Evolutionary conservation across 2,329 filamentous ascomycete species (phyloP).

Genomic region (Boeremia exigua): DNA sequence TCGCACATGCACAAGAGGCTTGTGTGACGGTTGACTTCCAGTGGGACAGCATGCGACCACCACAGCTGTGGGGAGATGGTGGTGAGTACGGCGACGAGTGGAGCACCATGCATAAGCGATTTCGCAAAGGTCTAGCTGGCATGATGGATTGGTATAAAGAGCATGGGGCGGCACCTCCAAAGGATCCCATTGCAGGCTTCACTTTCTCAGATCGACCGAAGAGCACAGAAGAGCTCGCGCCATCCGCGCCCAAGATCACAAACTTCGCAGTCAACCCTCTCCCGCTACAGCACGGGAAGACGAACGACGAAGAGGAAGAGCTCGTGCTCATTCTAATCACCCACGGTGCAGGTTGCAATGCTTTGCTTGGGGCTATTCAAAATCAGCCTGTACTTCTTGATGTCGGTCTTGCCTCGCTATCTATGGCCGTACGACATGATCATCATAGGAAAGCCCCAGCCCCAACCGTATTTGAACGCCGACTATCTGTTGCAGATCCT

Average conservation of each 20-base stretch:
- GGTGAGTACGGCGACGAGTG: conserved; percentile 92
- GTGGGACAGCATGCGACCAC: conserved; percentile 88
- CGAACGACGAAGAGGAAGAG: conserved; percentile 64
- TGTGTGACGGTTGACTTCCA: conserved; percentile 89
- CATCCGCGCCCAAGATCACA: conserved; percentile 20
- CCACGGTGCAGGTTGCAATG: conserved; percentile 95
- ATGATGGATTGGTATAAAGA: conserved; percentile 83
- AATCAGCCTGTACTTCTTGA: conserved; percentile 91
- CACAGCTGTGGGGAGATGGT: conserved; percentile 84
- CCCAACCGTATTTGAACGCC: conserved; percentile 37
- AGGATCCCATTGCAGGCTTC: conserved; percentile 41
- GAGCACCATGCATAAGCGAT: conserved; percentile 92
- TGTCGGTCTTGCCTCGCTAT: conserved; percentile 87
- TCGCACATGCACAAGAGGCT: conserved; percentile 86
- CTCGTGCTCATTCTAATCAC: conserved; percentile 87
- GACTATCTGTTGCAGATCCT: conserved; percentile 50
- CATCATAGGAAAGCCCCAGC: conserved; percentile 34
- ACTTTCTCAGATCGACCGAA: conserved; percentile 38
- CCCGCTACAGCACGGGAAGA: conserved; percentile 41
- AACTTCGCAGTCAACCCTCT: conserved; percentile 34
- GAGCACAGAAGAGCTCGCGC: conserved; percentile 17
- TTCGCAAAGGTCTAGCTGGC: conserved; percentile 77
- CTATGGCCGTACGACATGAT: conserved; percentile 68
- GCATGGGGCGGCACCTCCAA: conserved; percentile 50
- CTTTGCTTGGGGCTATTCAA: conserved; percentile 88